Evolutionary conservation across 441 rosid species (phyloP).

Genomic region (Adansonia rubrostipa): DNA sequence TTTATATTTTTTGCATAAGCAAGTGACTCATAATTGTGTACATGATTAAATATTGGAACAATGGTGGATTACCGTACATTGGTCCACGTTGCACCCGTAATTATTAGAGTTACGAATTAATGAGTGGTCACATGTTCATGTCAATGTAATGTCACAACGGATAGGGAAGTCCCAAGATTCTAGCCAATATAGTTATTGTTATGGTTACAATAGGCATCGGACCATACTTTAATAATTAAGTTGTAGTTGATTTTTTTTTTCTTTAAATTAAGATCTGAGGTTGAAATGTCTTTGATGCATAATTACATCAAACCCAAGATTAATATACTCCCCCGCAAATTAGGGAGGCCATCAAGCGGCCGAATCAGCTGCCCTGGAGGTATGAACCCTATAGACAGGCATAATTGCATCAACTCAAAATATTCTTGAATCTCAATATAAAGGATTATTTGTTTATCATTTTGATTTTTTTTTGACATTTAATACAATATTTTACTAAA

Average conservation of each 20-base stretch:
- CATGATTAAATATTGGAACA: not conserved
- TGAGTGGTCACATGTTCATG: not conserved
- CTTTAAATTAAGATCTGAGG: not conserved
- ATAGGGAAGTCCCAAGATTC: not conserved
- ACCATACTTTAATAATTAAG: not conserved
- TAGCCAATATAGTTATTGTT: not conserved
- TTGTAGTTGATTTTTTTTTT: not conserved
- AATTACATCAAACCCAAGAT: not conserved
- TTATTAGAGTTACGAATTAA: not conserved
- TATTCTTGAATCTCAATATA: too few species aligned
- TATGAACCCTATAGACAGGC: not conserved
- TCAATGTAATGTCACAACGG: not conserved
- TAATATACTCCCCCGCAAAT: not conserved
- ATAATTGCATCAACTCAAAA: too few species aligned
- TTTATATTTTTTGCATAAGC: slow-evolving; percentile 24
- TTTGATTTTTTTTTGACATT: too few species aligned
- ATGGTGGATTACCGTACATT: not conserved
- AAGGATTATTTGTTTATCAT: too few species aligned
- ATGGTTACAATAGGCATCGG: not conserved
- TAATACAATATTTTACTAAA: too few species aligned
- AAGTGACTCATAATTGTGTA: not conserved
- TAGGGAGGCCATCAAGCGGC: not conserved
- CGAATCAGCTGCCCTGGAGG: too few species aligned
- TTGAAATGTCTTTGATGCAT: not conserved
- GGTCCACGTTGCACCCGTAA: not conserved